Base-by-base conservation (phyloP, 2,329 filamentous ascomycete species). In the Cordyceps tenuipes region DNA sequence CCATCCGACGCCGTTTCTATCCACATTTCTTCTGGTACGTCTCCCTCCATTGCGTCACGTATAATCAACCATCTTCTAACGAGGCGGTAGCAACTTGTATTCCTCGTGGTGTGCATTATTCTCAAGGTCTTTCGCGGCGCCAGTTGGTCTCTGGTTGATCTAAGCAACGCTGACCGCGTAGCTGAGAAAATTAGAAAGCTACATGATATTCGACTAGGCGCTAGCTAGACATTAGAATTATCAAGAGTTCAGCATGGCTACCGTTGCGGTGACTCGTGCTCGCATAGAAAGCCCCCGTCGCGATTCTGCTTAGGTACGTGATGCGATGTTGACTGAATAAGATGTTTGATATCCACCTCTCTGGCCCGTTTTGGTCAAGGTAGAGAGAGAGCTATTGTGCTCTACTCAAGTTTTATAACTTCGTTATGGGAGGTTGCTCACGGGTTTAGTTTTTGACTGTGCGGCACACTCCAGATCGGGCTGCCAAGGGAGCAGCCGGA, bases 21-120 rank as follows among this genome's bases (percentile, higher is more conserved):
- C 73, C 5, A 69, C 72, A 0, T 76, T 73, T 66, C 66, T 76
- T 8, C 66, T 73, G 23, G 74, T 76, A 66, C 66, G 73, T 23
- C 17, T 17, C 21, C 9, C 1, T 36, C 5, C 10, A 12, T 17
- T 17, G 21, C 17, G 19, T 51, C 41, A 46, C 19, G 17, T 21
- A 5, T 3, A 10, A 21, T n/a, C n/a, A 46, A 23, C n/a, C 13
- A 29, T 41, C 15, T 6, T 48, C 34, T 58, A 34, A 50, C 17
- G 5, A n/a, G 15, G 10, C 6, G 19, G 7, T 23, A 59, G 57
- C 48, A 52, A 52, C 34, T 59, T 29, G 57, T 59, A 15, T 59
- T 59, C 21, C 10, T 59, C 23, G 36, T 4, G 9, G 13, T 59
- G 10, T 59, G 29, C 26, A 44, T 59, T 51, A n/a, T 52, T 21